Evolutionary conservation across 2,329 filamentous ascomycete species (phyloP).

Genomic region (Hypoxylon sp.): DNA sequence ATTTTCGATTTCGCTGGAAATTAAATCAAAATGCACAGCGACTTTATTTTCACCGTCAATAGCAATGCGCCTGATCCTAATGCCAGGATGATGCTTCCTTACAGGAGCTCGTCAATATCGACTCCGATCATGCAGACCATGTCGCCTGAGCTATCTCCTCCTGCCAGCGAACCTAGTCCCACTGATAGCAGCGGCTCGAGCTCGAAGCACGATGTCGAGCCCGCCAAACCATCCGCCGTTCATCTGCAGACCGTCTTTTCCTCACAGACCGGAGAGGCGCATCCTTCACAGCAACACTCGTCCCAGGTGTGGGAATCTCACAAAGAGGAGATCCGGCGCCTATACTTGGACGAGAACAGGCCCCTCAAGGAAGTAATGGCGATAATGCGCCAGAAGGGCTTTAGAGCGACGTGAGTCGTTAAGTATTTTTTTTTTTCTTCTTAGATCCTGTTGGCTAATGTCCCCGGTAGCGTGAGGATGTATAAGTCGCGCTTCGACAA

Average conservation of each 20-base stretch:
- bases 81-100: conserved; percentile 45
- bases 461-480: conserved; percentile 63
- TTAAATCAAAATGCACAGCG: conserved; percentile 47
- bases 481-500: conserved; percentile 70
- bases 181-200: conserved; percentile 31
- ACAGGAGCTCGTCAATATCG: conserved; percentile 43
- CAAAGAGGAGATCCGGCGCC: conserved; percentile 61
- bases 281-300: conserved; percentile 52
- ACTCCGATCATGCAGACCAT: conserved; percentile 44
- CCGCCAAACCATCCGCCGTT: conserved; percentile 44
- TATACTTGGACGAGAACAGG: conserved; percentile 66
- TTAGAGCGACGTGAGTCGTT: conserved; percentile 64
- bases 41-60: conserved; percentile 48
- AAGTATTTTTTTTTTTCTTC: neutral
- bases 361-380: conserved; percentile 68
- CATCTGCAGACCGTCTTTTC: conserved; percentile 53
- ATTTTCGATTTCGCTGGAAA: neutral
- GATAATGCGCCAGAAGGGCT: conserved; percentile 65
- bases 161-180: conserved; percentile 44
- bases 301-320: conserved; percentile 61
- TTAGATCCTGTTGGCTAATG: conserved; percentile 42
- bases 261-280: conserved; percentile 52
- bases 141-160: conserved; percentile 42
- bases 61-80: conserved; percentile 42
- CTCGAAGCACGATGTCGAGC: conserved; percentile 43